A percentile compares a stretch with the other conserved stretches of the same genome.
Conservation (phyloP, 176 grass and related monocot genomes). For the Ensete ventricosum region DNA sequence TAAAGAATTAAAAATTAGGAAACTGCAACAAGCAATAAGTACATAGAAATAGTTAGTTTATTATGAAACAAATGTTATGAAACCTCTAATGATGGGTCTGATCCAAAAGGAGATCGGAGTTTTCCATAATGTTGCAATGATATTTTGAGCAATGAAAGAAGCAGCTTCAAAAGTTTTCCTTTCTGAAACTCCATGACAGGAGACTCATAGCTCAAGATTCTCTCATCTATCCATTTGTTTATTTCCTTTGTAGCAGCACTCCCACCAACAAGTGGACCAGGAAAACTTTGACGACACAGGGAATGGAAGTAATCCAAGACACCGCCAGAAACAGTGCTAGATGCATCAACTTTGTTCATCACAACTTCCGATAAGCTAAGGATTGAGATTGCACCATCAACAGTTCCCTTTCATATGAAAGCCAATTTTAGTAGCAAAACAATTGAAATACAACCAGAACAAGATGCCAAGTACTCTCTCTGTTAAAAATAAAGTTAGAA, state of each 20-base stretch:
- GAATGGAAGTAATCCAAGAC: constrained; percentile 55
- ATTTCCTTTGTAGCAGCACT: constrained; percentile 80
- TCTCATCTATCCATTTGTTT: constrained; percentile 95
- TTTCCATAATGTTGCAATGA: constrained; percentile 89
- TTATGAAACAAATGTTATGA: not conserved
- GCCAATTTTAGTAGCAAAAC: not conserved
- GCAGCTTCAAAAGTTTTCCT: constrained; percentile 53
- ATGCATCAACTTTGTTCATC: constrained; percentile 37
- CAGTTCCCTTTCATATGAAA: constrained; percentile 25
- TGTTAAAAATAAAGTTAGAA: not conserved
- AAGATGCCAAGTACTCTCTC: not conserved
- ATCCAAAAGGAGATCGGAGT: constrained; percentile 84
- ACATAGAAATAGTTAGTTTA: not conserved
- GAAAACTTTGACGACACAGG: constrained; percentile 59
- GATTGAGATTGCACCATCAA: constrained; percentile 49
- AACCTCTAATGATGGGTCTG: constrained; percentile 77
- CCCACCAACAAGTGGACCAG: constrained; percentile 89
- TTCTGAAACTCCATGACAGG: constrained; percentile 34
- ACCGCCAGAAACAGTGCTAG: constrained; percentile 31
- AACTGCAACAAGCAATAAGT: not conserved
- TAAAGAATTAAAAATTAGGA: not conserved
- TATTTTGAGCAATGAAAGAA: constrained; percentile 92
- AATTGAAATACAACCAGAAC: not conserved
- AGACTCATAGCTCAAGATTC: constrained; percentile 46
- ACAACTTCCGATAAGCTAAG: constrained; percentile 76